Conservation (phyloP, 2,329 filamentous ascomycete species). For the Graphilbum sp. region DNA sequence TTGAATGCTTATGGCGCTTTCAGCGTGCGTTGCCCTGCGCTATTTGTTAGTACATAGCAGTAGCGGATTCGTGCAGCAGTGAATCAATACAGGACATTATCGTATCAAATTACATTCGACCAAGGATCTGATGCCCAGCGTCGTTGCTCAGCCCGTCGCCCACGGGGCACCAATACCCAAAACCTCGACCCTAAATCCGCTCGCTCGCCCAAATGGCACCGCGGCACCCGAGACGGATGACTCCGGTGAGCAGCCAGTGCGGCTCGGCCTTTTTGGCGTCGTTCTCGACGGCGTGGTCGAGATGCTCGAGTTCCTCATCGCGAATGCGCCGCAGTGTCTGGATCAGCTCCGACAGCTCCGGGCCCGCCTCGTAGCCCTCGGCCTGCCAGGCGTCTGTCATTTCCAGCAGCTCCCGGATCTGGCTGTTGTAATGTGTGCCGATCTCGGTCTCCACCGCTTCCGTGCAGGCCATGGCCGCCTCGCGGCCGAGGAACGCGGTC, state of each 20-base stretch:
- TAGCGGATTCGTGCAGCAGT: too few species aligned
- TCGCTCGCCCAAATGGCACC: conserved; percentile 89
- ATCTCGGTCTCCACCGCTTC: conserved; percentile 98
- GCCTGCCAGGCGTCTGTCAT: conserved; percentile 65
- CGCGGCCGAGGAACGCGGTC: conserved; percentile 74
- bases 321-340: conserved; percentile 64
- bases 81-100: too few species aligned
- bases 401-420: conserved; percentile 65
- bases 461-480: conserved; percentile 96
- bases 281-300: conserved; percentile 88
- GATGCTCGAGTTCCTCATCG: conserved; percentile 91
- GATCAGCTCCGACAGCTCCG: conserved; percentile 59
- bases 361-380: conserved; percentile 63
- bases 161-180: too few species aligned
- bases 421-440: conserved; percentile 84
- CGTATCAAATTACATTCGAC: too few species aligned
- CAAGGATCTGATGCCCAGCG: too few species aligned
- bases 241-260: conserved; percentile 73
- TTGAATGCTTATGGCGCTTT: too few species aligned
- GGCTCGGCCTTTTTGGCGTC: conserved; percentile 82
- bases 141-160: too few species aligned
- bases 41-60: too few species aligned
- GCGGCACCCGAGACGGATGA: conserved; percentile 79
- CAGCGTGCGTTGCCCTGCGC: too few species aligned
- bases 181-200: conserved; percentile 21